Conservation (phyloP, 306 rosid genomes). For the Potentilla sterilis region DNA sequence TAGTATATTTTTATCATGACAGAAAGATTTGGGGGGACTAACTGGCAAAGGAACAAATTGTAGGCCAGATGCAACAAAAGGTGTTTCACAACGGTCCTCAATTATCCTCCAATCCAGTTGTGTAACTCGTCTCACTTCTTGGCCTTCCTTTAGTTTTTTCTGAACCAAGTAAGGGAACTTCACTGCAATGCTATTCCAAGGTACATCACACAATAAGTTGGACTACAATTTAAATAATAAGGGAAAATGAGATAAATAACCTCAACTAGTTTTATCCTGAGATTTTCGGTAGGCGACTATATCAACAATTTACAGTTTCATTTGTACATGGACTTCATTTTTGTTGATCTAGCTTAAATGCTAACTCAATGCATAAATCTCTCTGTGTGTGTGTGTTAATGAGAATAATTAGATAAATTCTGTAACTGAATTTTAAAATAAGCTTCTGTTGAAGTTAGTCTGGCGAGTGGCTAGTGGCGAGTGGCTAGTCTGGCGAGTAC, state of each 20-base stretch:
- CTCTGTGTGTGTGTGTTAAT: no score
- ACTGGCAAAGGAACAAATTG: slow-evolving; percentile 89
- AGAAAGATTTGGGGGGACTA: slow-evolving; percentile 37
- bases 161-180: slow-evolving; percentile 84
- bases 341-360: background rate
- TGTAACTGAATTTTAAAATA: no score
- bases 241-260: no score
- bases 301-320: no score
- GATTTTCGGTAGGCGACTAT: background rate
- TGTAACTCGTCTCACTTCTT: slow-evolving; percentile 91
- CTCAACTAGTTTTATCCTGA: background rate
- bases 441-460: no score
- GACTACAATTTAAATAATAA: background rate
- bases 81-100: slow-evolving; percentile 49
- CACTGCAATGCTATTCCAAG: slow-evolving; percentile 59
- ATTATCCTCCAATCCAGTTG: slow-evolving; percentile 86
- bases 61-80: slow-evolving; percentile 84
- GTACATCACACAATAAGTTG: slow-evolving; percentile 19
- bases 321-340: background rate
- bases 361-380: background rate
- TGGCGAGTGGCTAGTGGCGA: no score
- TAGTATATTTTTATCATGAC: slow-evolving; percentile 7
- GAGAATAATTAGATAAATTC: no score
- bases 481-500: no score
- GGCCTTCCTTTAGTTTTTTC: slow-evolving; percentile 76